phyloP scores from a whole-genome alignment of 306 rosid species.

The Aeschynomene evenia region DNA sequence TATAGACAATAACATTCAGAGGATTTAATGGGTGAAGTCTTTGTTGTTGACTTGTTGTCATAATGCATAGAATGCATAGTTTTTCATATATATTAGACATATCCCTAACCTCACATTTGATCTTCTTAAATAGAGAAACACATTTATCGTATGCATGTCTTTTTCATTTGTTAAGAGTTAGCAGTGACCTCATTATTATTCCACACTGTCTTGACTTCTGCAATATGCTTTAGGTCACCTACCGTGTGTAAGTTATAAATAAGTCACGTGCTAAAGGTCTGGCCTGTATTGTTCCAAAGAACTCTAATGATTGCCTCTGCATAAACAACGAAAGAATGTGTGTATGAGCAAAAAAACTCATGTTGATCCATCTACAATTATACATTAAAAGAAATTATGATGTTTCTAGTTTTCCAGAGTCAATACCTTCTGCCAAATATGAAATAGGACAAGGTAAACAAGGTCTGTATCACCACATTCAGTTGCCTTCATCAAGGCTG shows the following conservation, averaged over 20 bases:
- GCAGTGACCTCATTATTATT: constrained; percentile 21
- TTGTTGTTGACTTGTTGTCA: background rate
- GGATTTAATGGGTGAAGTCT: background rate
- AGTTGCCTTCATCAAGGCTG: constrained; percentile 80
- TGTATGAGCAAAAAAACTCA: constrained; percentile 13
- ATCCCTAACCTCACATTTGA: background rate
- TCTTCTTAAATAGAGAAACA: background rate
- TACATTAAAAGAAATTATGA: constrained; percentile 9
- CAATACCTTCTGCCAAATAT: constrained; percentile 90
- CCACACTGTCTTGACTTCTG: constrained; percentile 22
- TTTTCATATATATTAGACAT: background rate
- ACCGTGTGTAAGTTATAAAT: constrained; percentile 81
- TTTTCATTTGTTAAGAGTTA: constrained; percentile 23
- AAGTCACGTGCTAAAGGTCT: constrained; percentile 74
- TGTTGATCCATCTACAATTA: constrained; percentile 6
- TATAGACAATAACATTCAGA: background rate
- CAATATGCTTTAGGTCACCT: constrained; percentile 30
- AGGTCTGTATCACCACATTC: constrained; percentile 98
- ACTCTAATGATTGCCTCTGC: constrained; percentile 88
- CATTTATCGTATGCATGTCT: background rate
- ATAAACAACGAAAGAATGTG: constrained; percentile 34
- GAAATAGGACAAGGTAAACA: constrained; percentile 91
- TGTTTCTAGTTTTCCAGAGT: constrained; percentile 30
- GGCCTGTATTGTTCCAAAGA: constrained; percentile 78
- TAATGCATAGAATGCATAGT: background rate